Conservation (phyloP, 208 protist genomes). For the Leishmania guyanensis region DNA sequence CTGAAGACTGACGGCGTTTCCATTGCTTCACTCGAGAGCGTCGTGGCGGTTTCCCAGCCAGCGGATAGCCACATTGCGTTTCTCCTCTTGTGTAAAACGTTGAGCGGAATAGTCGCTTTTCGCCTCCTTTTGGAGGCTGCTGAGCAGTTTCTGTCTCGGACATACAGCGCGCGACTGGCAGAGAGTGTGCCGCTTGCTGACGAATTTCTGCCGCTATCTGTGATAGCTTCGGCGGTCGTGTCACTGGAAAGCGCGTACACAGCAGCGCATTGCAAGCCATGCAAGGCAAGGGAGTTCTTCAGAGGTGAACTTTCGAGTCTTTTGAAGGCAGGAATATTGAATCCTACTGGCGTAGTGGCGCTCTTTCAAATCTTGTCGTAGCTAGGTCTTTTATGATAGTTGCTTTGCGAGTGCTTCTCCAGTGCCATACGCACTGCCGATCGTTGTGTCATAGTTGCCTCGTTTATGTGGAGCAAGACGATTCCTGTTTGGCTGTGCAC, state of each 20-base stretch:
- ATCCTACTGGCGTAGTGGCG: slow-evolving; percentile 25
- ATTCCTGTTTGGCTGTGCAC: background rate
- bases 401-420: background rate
- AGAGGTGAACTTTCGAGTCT: slow-evolving; percentile 30
- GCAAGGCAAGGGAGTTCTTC: slow-evolving; percentile 23
- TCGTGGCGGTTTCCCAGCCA: background rate
- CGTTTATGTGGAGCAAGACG: background rate
- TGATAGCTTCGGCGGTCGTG: slow-evolving; percentile 7
- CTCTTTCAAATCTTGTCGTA: slow-evolving; percentile 9
- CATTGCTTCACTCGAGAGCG: slow-evolving; percentile 13
- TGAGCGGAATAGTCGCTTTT: slow-evolving; percentile 42
- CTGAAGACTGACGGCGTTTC: background rate
- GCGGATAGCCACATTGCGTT: slow-evolving; percentile 3
- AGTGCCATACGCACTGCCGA: background rate
- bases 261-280: slow-evolving; percentile 4
- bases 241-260: slow-evolving; percentile 7
- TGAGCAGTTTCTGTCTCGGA: slow-evolving; percentile 41
- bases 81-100: slow-evolving; percentile 28
- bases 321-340: slow-evolving; percentile 28
- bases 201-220: slow-evolving; percentile 18
- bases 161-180: slow-evolving; percentile 27
- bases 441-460: background rate
- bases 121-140: slow-evolving; percentile 52
- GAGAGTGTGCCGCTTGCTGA: slow-evolving; percentile 6
- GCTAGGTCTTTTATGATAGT: background rate